Conservation (phyloP, 2,329 filamentous ascomycete genomes). For the Fusarium sp. region DNA sequence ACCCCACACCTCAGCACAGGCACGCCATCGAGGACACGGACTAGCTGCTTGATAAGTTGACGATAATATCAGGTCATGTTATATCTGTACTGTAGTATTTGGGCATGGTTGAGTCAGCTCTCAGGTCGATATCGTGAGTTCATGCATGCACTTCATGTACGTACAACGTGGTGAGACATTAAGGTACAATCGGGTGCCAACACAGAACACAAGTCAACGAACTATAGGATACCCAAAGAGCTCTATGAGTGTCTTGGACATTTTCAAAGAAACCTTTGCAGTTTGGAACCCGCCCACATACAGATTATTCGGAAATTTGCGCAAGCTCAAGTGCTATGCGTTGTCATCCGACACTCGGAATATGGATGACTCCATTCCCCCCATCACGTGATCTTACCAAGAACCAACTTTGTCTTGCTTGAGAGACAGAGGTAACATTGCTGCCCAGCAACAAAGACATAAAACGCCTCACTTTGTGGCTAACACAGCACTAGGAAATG, state of each 20-base stretch:
- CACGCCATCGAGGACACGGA: slow-evolving; percentile 24
- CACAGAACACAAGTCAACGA: background rate
- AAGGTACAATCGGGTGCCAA: background rate
- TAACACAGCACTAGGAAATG: background rate
- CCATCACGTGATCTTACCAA: slow-evolving; percentile 2
- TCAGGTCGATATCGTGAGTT: background rate
- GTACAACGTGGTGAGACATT: slow-evolving; percentile 8
- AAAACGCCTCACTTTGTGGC: slow-evolving; percentile 2
- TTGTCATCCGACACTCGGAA: slow-evolving; percentile 1
- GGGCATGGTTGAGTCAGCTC: background rate
- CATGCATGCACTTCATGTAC: slow-evolving; percentile 8
- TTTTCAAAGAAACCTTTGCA: background rate
- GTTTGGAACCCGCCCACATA: background rate
- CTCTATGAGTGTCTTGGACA: background rate
- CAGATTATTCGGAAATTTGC: background rate
- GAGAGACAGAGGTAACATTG: slow-evolving; percentile 3
- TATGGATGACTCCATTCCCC: background rate
- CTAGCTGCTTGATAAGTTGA: background rate
- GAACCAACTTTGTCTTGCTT: background rate
- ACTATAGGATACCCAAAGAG: background rate
- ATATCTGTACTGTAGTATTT: background rate
- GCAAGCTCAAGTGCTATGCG: background rate
- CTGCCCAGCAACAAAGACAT: slow-evolving; percentile 12
- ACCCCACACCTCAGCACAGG: slow-evolving; percentile 40
- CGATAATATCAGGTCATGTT: background rate